Evolutionary conservation across 129 eudicot species (phyloP), one percentile per base, ranked within the genome.

Genomic region (Helianthus tuberosus): DNA sequence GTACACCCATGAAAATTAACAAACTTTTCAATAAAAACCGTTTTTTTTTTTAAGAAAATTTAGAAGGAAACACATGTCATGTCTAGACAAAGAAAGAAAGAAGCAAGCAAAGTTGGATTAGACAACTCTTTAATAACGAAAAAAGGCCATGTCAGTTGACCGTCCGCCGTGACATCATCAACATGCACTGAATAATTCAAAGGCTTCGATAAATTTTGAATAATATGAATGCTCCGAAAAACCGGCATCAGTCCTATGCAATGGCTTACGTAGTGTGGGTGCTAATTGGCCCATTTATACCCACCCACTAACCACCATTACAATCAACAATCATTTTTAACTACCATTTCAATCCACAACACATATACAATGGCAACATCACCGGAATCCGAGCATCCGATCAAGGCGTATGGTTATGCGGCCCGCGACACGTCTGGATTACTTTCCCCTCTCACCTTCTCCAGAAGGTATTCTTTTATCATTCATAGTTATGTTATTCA

Each of bases 281-380:
- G 36, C 48, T 17, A 0, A 1, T 36, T 51, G 41, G 54, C 55
- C 66, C 61, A 61, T 73, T 46, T 73, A 61, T 3, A 54, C 60
- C 10, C 13, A 3, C 6, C 10, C 25, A 17, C 12, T 62, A 51
- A 49, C 68, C 17, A 20, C 49, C 73, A 12, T 23, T 20, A 4
- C 62, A 61, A 50, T 62, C 10, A 27, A 60, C 50, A 16, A 5
- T 13, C 15, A 3, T 10, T 41, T 9, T 5, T 0, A 23, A 16
- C 1, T 39, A 11, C 38, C 51, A 50, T 9, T 52, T 17, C 65
- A 16, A 11, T 11, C 25, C 11, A 43, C 38, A 12, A 25, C 29
- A 25, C 29, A 2, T 25, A 25, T n/a, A 38, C 44, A 63, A 81
- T 81, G 85, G 78, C 66, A 29, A 71, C 66, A 36, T 68, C 77